Evolutionary conservation across 345 rosid genomes (phyloP).

Genomic region (Gossypium mustelinum): DNA sequence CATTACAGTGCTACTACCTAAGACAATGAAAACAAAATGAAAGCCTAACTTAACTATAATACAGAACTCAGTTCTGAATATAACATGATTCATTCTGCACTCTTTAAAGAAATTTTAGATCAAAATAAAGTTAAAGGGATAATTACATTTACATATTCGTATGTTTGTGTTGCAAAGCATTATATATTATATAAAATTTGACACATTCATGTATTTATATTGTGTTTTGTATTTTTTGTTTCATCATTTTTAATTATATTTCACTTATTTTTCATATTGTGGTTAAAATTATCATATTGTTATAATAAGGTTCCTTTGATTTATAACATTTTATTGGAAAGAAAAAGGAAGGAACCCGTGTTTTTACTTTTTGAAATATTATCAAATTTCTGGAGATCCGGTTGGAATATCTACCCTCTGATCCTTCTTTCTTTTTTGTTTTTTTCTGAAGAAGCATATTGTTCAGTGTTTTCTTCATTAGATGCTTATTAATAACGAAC

Average conservation of each 20-base stretch:
- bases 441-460: not conserved
- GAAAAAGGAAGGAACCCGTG: not conserved
- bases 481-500: not conserved
- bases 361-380: not conserved
- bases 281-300: not conserved
- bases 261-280: too few species aligned
- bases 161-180: not conserved
- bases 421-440: not conserved
- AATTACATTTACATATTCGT: not conserved
- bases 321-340: not conserved
- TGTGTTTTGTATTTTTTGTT: too few species aligned
- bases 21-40: slow-evolving; percentile 4
- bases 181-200: not conserved
- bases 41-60: not conserved
- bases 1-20: not conserved
- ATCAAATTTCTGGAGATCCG: not conserved
- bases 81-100: not conserved
- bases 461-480: not conserved
- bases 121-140: not conserved
- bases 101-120: not conserved
- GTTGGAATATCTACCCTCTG: not conserved
- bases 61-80: not conserved
- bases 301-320: not conserved
- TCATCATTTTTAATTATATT: too few species aligned
- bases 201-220: too few species aligned